These are phyloP conservation scores for Podila minutissima DNA, from an alignment of 192 early-diverging fungal genomes.

Conservation along the genomic window DNA sequence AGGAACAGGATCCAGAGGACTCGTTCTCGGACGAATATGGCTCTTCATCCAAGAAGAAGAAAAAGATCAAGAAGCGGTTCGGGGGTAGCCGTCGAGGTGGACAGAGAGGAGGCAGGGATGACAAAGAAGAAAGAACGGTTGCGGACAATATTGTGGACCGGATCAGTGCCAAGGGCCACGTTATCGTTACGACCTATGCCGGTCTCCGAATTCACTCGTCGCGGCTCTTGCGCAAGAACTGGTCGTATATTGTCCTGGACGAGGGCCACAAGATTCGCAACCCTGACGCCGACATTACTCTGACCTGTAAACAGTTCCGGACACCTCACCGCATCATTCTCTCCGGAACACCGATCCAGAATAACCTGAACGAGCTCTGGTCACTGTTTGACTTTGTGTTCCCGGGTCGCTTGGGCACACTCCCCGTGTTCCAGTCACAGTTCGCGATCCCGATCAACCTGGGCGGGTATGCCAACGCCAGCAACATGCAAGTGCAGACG, in stretches of 20 bases:
- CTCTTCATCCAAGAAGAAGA: constrained; percentile 18
- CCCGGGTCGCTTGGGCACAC: constrained; percentile 79
- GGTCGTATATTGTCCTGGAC: constrained; percentile 91
- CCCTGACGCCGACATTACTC: constrained; percentile 88
- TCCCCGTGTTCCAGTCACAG: constrained; percentile 88
- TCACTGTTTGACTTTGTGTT: constrained; percentile 84
- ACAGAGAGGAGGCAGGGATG: constrained; percentile 2
- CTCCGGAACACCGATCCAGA: constrained; percentile 86
- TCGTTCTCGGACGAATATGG: constrained; percentile 43
- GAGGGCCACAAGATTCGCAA: constrained; percentile 98
- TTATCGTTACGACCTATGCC: constrained; percentile 90
- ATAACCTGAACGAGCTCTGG: constrained; percentile 85
- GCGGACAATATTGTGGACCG: constrained; percentile 56
- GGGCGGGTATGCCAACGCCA: constrained; percentile 94
- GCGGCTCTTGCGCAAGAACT: constrained; percentile 73
- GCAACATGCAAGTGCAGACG: constrained; percentile 89
- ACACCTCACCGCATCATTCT: constrained; percentile 80
- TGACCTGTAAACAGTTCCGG: constrained; percentile 75
- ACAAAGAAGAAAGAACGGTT: constrained; percentile 47
- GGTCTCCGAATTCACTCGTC: constrained; percentile 80
- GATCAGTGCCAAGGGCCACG: constrained; percentile 54
- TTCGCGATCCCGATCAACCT: constrained; percentile 93
- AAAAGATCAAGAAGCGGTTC: constrained; percentile 36
- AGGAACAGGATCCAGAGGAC: constrained; percentile 21
- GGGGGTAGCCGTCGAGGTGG: constrained; percentile 29